These are phyloP conservation scores for Dichomitus squalens DNA, from an alignment of 1,284 basidiomycete genomes.

Conservation along the genomic window DNA sequence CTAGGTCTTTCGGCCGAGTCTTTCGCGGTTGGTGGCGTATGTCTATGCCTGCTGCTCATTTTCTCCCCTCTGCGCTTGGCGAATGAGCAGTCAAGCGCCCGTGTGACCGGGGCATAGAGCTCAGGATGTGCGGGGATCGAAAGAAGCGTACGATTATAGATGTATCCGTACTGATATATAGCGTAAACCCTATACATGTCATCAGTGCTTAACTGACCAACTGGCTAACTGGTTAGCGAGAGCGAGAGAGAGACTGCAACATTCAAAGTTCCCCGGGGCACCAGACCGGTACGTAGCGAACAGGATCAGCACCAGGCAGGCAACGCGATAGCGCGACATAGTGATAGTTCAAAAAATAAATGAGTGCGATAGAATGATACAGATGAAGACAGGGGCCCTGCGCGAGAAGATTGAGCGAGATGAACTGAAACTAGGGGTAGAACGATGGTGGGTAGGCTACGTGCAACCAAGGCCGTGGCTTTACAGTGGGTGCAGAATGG, in stretches of 20 bases:
- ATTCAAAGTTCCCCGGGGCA: not conserved
- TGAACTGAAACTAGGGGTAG: not conserved
- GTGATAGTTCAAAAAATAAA: not conserved
- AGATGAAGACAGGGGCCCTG: not conserved
- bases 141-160: slow-evolving; percentile 19
- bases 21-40: slow-evolving; percentile 2
- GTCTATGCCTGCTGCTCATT: not conserved
- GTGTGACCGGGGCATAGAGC: too few species aligned
- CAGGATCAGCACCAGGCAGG: not conserved
- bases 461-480: not conserved
- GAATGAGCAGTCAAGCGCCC: too few species aligned
- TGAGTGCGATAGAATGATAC: not conserved
- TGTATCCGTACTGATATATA: slow-evolving; percentile 27
- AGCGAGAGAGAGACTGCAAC: not conserved
- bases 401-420: not conserved
- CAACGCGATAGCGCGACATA: not conserved
- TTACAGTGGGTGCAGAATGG: not conserved
- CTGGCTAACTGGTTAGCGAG: not conserved
- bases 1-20: not conserved
- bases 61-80: not conserved
- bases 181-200: slow-evolving; percentile 22
- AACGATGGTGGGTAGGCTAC: not conserved
- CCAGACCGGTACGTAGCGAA: too few species aligned
- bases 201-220: slow-evolving; percentile 5
- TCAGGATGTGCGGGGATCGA: not conserved